Base-by-base conservation (phyloP, 192 early-diverging fungal species). In the Coemansia sp. region DNA sequence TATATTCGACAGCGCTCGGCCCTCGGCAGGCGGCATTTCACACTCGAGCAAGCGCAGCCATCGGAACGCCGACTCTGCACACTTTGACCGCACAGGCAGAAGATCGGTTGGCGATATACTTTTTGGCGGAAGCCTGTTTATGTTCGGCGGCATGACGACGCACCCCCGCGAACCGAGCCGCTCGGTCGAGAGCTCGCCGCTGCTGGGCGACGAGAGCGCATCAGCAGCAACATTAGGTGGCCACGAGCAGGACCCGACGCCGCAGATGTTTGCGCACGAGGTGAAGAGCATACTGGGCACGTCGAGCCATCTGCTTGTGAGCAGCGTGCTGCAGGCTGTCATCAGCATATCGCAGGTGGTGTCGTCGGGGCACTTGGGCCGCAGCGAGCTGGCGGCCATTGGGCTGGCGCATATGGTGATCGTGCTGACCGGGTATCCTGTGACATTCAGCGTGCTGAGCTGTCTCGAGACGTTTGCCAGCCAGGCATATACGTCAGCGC, bases 391-490 rank as follows among this genome's bases (percentile, higher is more conserved):
- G 53, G 89, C 87, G 9, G 88, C 87, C 0, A 83, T 88, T 1
- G 87, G 89, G 0, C 66, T 93, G 23, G 89, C 86, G 0, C 83
- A 86, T 59, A 91, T 93, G 87, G 87, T 89, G 37, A 88, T 88
- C 5, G 83, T 86, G 15, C 82, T 93, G 49, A 85, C 88, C 0
- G 90, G 87, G 9, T 91, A 88, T 72, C 85, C 85, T 12, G 72
- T 92, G 21, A 81, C 83, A 5, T 87, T 90, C 52, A 89, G 91
- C 25, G 78, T 87, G 12, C 74, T 87, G n/a, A 85, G 88, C 17
- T 90, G 91, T 2, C 72, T 93, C 2, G 91, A 93, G 64, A 93
- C 91, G 0, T 78, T 90, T 21, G 87, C 86, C 42, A 88, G 87
- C 23, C 89, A 92, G 72, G 85, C 89, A 4, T 91, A 78, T 54